These are phyloP conservation scores for Persicaria maculosa DNA, from an alignment of 148 eudicot species.

Conservation along the genomic window DNA sequence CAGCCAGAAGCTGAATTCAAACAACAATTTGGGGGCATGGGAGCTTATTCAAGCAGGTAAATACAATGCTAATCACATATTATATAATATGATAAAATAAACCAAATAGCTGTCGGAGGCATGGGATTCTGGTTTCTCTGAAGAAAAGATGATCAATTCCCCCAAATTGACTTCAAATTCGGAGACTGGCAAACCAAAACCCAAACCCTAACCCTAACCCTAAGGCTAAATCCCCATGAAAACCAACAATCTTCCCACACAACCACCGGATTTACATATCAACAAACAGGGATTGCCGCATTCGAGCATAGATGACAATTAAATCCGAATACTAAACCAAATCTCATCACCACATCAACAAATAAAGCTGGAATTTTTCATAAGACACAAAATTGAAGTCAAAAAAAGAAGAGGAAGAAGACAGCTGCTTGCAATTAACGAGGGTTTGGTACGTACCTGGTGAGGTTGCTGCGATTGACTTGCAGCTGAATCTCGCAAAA, in stretches of 20 bases:
- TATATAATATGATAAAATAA: no score
- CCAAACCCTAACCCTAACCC: not conserved
- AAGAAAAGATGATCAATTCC: no score
- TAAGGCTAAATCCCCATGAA: not conserved
- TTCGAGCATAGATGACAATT: not conserved
- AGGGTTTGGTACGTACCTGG: no score
- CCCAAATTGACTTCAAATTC: not conserved
- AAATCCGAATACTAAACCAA: not conserved
- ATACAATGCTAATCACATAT: not conserved
- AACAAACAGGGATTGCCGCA: not conserved
- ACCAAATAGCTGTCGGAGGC: no score
- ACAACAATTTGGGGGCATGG: not conserved
- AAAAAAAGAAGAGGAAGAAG: no score
- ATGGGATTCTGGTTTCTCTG: no score
- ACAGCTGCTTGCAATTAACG: no score
- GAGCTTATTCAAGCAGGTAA: not conserved
- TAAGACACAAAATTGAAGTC: not conserved
- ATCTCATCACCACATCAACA: not conserved
- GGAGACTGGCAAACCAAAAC: not conserved
- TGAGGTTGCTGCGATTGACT: no score
- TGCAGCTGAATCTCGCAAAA: no score
- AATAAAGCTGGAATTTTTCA: not conserved
- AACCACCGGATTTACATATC: not conserved
- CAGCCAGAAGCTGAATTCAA: not conserved
- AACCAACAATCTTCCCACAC: not conserved